Base-by-base conservation (phyloP, 1,139 yeast genomes). In the Lipomyces yarrowii region DNA sequence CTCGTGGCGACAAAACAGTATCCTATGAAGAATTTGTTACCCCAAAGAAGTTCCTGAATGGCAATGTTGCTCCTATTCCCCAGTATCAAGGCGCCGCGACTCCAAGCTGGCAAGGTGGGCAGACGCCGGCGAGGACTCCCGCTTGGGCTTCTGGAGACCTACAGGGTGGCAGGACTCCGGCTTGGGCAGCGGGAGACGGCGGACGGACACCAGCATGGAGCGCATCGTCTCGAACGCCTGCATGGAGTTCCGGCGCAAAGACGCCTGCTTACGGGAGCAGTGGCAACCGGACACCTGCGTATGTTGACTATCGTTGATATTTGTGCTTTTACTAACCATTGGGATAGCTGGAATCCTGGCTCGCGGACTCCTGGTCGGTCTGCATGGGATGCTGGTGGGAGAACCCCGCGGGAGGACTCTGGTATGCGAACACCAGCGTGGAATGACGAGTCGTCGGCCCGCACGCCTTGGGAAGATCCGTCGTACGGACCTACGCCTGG, bases 1-100 rank as follows among this genome's bases (percentile, higher is more conserved):
- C 55, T 15, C 61, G 63, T 23, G 83, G 89, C 57, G 85, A 87
- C 62, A 82, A 79, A 62, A 82, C 86, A 67, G 83, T 93, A 61
- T 89, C 97, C 18, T 93, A 91, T 75, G 87, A 89, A 73, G 91
- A 94, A 72, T 89, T 91, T 73, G 86, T 88, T 69, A 88, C 87
- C 57, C 87, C 86, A 37, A 72, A 73, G 72, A 74, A 67, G 69
- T 75, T 71, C 76, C 76, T 71, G 60, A 71, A 71, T 37, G 76
- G 74, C 39, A 71, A 37, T 73, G 77, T 33, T 71, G 73, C 57
- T 70, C 71, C 63, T 68, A 73, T 65, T 67, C 74, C 72, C 71
- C 77, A 72, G 67, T 77, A 69, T 68, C 65, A 74, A 63, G 73
- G 73, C n/a, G 48, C 64, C 63, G 71, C 72, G 60, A 75, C 75